Evolutionary conservation across 805 yeast species (phyloP).

Genomic region (Kuraishia piskuri): DNA sequence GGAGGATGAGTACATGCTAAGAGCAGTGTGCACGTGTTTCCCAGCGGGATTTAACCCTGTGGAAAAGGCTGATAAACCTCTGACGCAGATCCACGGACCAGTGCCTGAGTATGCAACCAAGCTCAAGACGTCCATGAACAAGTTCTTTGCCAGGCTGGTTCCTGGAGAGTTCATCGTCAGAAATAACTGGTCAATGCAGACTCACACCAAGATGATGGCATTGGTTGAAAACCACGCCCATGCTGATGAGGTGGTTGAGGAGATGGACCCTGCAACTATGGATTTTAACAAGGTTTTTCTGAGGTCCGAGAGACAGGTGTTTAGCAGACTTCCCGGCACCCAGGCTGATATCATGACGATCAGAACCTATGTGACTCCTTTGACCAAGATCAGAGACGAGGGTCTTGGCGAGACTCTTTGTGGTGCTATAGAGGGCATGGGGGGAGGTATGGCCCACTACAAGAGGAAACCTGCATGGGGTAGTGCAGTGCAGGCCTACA

Average conservation of each 20-base stretch:
- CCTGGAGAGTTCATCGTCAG: slow-evolving; percentile 51
- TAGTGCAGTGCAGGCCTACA: slow-evolving; percentile 41
- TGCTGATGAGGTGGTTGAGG: slow-evolving; percentile 25
- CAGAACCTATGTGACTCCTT: slow-evolving; percentile 50
- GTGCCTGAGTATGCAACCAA: slow-evolving; percentile 59
- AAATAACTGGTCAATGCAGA: slow-evolving; percentile 64
- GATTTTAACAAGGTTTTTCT: slow-evolving; percentile 42
- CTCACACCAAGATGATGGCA: slow-evolving; percentile 41
- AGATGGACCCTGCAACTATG: slow-evolving; percentile 23
- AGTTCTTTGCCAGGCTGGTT: slow-evolving; percentile 49
- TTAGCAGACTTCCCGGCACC: slow-evolving; percentile 42
- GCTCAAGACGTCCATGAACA: slow-evolving; percentile 55
- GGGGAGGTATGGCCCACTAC: slow-evolving; percentile 49
- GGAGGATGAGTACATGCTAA: slow-evolving; percentile 48
- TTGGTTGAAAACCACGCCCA: slow-evolving; percentile 35
- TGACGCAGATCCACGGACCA: slow-evolving; percentile 58
- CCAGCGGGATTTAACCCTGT: slow-evolving; percentile 72
- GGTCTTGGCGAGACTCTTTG: slow-evolving; percentile 37
- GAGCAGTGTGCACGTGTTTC: slow-evolving; percentile 51
- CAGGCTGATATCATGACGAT: slow-evolving; percentile 40
- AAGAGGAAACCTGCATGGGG: slow-evolving; percentile 66
- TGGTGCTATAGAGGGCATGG: slow-evolving; percentile 59
- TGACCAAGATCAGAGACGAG: slow-evolving; percentile 36
- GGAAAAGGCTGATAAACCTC: slow-evolving; percentile 38
- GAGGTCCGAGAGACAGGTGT: slow-evolving; percentile 52